Evolutionary conservation across 2,329 filamentous ascomycete genomes (phyloP).

Genomic region (Aureobasidium uvarum): DNA sequence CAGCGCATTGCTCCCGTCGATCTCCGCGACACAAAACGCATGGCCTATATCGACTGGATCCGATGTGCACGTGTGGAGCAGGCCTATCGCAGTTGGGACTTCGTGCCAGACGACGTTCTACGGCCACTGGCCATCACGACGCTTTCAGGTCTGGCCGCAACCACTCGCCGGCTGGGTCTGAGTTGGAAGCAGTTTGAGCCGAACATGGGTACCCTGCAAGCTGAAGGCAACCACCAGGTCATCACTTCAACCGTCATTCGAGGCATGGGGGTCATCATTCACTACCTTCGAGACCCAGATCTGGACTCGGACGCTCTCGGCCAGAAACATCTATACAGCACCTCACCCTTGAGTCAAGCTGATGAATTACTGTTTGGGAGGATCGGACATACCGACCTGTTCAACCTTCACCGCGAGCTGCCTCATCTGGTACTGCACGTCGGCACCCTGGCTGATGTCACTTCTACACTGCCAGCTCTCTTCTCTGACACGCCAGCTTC

Average conservation of each 20-base stretch:
- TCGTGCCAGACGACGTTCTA: conserved; percentile 21
- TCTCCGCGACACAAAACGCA: neutral
- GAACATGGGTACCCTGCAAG: conserved; percentile 5
- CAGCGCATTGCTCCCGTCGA: neutral
- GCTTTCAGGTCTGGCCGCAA: neutral
- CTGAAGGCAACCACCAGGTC: conserved; percentile 25
- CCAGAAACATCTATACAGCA: neutral
- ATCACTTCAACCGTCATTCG: conserved; percentile 23
- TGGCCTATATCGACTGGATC: conserved; percentile 5
- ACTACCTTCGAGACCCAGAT: conserved; percentile 20
- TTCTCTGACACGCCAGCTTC: neutral
- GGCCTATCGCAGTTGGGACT: conserved; percentile 20
- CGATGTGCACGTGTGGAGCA: conserved; percentile 2
- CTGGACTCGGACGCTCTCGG: conserved; percentile 9
- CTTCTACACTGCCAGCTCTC: conserved; percentile 18
- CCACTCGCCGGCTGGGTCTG: conserved; percentile 16
- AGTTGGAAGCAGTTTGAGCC: conserved; percentile 25
- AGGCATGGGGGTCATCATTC: conserved; percentile 19
- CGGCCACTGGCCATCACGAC: conserved; percentile 23
- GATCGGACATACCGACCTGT: conserved; percentile 6
- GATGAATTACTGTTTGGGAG: conserved; percentile 21
- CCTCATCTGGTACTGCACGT: conserved; percentile 14
- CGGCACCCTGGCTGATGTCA: conserved; percentile 7
- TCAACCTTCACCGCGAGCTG: conserved; percentile 12
- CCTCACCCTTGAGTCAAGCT: conserved; percentile 5